phyloP scores from a whole-genome alignment of 2,329 filamentous ascomycete species.

The Gremmenia infestans region DNA sequence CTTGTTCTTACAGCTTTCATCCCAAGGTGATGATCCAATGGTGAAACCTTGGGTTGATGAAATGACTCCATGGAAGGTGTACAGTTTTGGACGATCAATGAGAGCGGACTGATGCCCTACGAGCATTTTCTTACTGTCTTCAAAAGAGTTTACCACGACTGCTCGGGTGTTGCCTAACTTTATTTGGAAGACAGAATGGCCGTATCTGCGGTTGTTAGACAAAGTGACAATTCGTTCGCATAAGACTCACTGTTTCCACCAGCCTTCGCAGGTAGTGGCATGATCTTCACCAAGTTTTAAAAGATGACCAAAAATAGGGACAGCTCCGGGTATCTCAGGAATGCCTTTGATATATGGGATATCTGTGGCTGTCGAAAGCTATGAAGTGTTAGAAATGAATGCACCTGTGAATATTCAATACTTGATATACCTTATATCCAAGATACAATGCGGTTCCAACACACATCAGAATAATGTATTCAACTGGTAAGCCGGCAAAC shows the following conservation, averaged over 20 bases:
- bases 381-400: not conserved
- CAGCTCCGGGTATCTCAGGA: conserved; percentile 45
- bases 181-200: conserved; percentile 51
- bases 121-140: conserved; percentile 46
- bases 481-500: too few relatives aligned
- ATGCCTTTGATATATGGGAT: conserved; percentile 45
- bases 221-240: conserved; percentile 49
- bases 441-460: too few relatives aligned
- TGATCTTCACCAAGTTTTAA: conserved; percentile 48
- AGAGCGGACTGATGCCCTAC: conserved; percentile 45
- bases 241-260: conserved; percentile 42
- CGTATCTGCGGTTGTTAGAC: conserved; percentile 47
- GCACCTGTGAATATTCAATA: too few relatives aligned
- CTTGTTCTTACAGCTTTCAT: conserved; percentile 71
- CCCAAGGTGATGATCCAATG: conserved; percentile 80
- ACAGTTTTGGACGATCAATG: conserved; percentile 46
- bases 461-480: too few relatives aligned
- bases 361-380: conserved; percentile 36
- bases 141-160: conserved; percentile 50
- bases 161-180: conserved; percentile 52
- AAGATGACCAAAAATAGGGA: conserved; percentile 46
- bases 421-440: too few relatives aligned
- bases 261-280: conserved; percentile 45
- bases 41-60: conserved; percentile 64
- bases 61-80: conserved; percentile 50